Conservation (phyloP, 106 monocot genomes). For the Dendrobium huoshanense region DNA sequence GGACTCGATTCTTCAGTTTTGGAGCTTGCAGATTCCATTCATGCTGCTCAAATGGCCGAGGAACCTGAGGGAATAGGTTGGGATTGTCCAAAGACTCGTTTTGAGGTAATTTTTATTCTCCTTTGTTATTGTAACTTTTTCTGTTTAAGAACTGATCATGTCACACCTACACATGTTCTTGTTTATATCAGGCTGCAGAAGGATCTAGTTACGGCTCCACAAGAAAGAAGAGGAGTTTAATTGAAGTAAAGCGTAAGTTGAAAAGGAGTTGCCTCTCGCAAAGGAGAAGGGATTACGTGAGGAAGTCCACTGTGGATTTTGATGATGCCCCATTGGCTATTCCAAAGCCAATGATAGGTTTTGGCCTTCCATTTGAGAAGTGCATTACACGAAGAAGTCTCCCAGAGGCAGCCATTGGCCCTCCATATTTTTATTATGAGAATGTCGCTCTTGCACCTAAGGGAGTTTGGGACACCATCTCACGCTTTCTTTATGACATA, state of each 20-base stretch:
- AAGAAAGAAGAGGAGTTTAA: constrained; percentile 12
- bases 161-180: neutral
- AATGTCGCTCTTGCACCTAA: constrained; percentile 83
- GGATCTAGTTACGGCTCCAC: neutral
- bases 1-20: constrained; percentile 30
- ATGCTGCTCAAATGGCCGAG: constrained; percentile 45
- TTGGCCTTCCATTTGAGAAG: constrained; percentile 47
- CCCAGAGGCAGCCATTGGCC: constrained; percentile 55
- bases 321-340: constrained; percentile 9
- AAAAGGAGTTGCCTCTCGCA: constrained; percentile 2
- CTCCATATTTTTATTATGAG: constrained; percentile 88
- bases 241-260: neutral
- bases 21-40: constrained; percentile 56
- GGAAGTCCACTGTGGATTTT: neutral
- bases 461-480: constrained; percentile 73
- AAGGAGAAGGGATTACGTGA: constrained; percentile 7
- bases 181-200: neutral
- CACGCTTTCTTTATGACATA: constrained; percentile 38
- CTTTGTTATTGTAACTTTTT: neutral
- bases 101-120: neutral
- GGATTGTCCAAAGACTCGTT: neutral
- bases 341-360: constrained; percentile 82
- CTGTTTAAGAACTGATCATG: neutral
- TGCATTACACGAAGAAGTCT: constrained; percentile 31
- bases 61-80: constrained; percentile 18